phyloP scores from a whole-genome alignment of 202 grass and related monocot genomes.

The Saccharum hybrid region DNA sequence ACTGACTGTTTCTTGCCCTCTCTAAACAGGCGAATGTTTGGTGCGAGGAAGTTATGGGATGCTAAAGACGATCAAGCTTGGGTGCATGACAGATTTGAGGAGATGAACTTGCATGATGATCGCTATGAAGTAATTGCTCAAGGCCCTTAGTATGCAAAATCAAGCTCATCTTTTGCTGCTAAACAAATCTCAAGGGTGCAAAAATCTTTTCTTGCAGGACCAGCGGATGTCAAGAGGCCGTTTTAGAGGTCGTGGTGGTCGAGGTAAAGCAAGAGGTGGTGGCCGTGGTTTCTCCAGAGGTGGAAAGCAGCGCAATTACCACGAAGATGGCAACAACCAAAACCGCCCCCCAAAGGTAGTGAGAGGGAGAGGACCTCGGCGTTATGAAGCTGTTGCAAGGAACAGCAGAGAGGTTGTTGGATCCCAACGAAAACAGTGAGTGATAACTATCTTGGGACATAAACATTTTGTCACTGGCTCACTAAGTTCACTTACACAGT shows the following conservation, averaged over 20 bases:
- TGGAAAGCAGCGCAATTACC: constrained; percentile 49
- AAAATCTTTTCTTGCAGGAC: constrained; percentile 56
- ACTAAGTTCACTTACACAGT: constrained; percentile 13
- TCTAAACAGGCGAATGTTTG: constrained; percentile 72
- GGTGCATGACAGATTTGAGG: constrained; percentile 92
- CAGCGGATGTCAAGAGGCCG: constrained; percentile 62
- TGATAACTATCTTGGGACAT: constrained; percentile 28
- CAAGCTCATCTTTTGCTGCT: background rate
- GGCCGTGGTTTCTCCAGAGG: constrained; percentile 67
- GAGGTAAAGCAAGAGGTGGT: constrained; percentile 57
- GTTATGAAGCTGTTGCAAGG: constrained; percentile 68
- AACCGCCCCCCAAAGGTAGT: constrained; percentile 55
- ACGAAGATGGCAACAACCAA: constrained; percentile 67
- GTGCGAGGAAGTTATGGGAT: constrained; percentile 82
- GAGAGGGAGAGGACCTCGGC: constrained; percentile 67
- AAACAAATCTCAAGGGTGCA: constrained; percentile 20
- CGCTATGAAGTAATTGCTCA: constrained; percentile 61
- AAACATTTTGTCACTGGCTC: constrained; percentile 8
- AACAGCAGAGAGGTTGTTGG: constrained; percentile 54
- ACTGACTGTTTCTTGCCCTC: constrained; percentile 22
- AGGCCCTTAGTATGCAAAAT: constrained; percentile 30
- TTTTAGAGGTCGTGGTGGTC: constrained; percentile 66
- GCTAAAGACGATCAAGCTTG: constrained; percentile 85
- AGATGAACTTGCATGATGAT: constrained; percentile 78
- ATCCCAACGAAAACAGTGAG: constrained; percentile 67